Conservation (phyloP, 1,284 basidiomycete species). For the Bjerkandera adusta region DNA sequence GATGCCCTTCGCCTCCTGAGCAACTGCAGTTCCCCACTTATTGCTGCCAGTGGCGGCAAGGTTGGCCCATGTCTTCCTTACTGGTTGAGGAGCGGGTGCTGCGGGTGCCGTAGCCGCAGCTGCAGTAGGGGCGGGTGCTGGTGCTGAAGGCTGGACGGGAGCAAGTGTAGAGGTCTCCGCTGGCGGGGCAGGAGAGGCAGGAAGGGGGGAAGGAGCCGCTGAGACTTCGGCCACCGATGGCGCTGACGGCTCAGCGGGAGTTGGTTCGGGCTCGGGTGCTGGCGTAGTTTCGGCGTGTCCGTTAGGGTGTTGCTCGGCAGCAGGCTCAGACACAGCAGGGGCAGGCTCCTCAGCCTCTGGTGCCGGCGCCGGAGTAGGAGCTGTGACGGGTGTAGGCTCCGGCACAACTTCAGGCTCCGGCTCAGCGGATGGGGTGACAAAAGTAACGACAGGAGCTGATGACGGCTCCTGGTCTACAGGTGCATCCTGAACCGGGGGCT, state of each 20-base stretch:
- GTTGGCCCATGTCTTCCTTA: conserved; percentile 86
- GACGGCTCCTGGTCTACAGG: conserved; percentile 21
- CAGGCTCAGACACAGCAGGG: conserved; percentile 26
- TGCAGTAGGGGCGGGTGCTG: conserved; percentile 32
- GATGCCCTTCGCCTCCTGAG: conserved; percentile 69
- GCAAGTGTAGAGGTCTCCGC: too few species aligned
- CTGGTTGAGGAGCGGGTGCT: conserved; percentile 42
- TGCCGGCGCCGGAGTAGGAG: conserved; percentile 30
- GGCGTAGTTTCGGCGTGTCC: conserved; percentile 24
- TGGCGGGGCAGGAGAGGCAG: conserved; percentile 29
- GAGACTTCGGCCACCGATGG: conserved; percentile 36
- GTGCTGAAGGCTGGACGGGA: conserved; percentile 34
- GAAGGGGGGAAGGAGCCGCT: conserved; percentile 31
- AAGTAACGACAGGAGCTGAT: conserved; percentile 23
- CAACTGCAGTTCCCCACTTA: conserved; percentile 79
- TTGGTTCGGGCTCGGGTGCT: conserved; percentile 34
- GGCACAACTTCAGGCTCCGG: conserved; percentile 30
- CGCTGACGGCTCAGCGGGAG: conserved; percentile 21
- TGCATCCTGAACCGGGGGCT: conserved; percentile 26
- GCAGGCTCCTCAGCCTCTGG: conserved; percentile 29
- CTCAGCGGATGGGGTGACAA: conserved; percentile 29
- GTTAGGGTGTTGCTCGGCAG: conserved; percentile 23
- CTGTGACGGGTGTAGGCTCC: conserved; percentile 23
- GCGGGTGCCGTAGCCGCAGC: conserved; percentile 35
- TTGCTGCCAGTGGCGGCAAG: conserved; percentile 79